Percentiles rank a stretch among this genome's conserved stretches.
phyloP scores from a whole-genome alignment of 768 basidiomycete genomes.

The Leccinum pellstonianum region DNA sequence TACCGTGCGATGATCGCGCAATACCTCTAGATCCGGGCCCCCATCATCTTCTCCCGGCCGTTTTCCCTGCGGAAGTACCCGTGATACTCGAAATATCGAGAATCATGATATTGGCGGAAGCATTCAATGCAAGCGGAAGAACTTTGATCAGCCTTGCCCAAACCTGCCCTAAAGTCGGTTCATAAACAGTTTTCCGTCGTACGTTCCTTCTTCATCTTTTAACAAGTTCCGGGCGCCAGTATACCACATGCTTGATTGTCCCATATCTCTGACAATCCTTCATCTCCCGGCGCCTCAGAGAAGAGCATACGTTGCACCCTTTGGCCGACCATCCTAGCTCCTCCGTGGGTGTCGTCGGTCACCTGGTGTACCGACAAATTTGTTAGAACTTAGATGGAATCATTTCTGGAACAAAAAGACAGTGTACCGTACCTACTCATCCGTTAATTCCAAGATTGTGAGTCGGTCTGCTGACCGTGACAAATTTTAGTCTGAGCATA shows the following conservation, averaged over 20 bases:
- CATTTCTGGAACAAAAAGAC: background rate
- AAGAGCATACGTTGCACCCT: constrained; percentile 45
- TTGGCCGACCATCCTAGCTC: constrained; percentile 56
- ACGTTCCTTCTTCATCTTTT: constrained; percentile 49
- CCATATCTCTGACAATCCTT: constrained; percentile 40
- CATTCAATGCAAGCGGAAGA: too few species aligned
- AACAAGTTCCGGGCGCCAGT: constrained; percentile 57
- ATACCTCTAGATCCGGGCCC: too few species aligned
- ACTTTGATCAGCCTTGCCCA: too few species aligned
- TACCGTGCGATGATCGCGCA: too few species aligned
- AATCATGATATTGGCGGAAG: too few species aligned
- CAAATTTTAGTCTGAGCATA: background rate
- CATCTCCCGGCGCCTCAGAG: constrained; percentile 59
- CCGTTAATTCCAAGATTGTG: background rate
- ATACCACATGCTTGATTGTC: constrained; percentile 59
- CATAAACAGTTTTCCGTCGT: constrained; percentile 7
- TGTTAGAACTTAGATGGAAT: too few species aligned
- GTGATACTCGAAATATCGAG: too few species aligned
- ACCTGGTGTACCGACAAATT: constrained; percentile 55
- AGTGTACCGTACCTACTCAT: background rate
- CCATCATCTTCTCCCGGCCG: too few species aligned
- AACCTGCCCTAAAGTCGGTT: constrained; percentile 47
- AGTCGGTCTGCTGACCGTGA: background rate
- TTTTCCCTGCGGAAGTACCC: too few species aligned
- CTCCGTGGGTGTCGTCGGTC: constrained; percentile 52